Conservation (phyloP, 164 flowering plant species). For the Piper longum region DNA sequence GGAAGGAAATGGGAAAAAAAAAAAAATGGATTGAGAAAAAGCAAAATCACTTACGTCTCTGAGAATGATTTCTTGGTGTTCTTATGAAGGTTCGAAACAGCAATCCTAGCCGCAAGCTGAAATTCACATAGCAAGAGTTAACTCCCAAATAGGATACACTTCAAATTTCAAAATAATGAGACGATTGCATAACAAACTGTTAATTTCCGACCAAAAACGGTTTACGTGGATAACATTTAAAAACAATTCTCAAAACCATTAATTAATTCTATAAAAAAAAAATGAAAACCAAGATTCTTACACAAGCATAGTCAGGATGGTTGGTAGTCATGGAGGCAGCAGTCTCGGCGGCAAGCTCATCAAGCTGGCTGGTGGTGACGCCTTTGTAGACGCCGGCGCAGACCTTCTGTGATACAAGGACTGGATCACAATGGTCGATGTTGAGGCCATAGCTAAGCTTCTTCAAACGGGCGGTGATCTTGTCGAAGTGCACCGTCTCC, state of each 20-base stretch:
- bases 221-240: too few relatives aligned
- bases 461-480: slow-evolving; percentile 96
- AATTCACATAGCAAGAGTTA: not conserved
- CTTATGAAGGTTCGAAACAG: slow-evolving; percentile 92
- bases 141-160: not conserved
- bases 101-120: slow-evolving; percentile 96
- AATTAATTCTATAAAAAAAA: not conserved
- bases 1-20: not conserved
- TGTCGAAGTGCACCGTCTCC: slow-evolving; percentile 93
- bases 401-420: slow-evolving; percentile 88
- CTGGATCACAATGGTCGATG: slow-evolving; percentile 89
- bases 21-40: not conserved
- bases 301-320: slow-evolving; percentile 96
- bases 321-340: slow-evolving; percentile 95
- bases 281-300: slow-evolving; percentile 12
- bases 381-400: slow-evolving; percentile 98
- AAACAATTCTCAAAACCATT: not conserved
- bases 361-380: slow-evolving; percentile 92
- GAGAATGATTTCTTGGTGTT: slow-evolving; percentile 87
- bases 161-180: too few relatives aligned
- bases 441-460: slow-evolving; percentile 92
- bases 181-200: not conserved
- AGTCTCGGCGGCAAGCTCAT: slow-evolving; percentile 94
- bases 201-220: too few relatives aligned
- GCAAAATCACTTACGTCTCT: slow-evolving; percentile 56